A percentile compares a stretch with the other conserved stretches of the same genome.
Evolutionary conservation across 2,329 filamentous ascomycete species (phyloP).

Genomic region (Moelleriella libera): DNA sequence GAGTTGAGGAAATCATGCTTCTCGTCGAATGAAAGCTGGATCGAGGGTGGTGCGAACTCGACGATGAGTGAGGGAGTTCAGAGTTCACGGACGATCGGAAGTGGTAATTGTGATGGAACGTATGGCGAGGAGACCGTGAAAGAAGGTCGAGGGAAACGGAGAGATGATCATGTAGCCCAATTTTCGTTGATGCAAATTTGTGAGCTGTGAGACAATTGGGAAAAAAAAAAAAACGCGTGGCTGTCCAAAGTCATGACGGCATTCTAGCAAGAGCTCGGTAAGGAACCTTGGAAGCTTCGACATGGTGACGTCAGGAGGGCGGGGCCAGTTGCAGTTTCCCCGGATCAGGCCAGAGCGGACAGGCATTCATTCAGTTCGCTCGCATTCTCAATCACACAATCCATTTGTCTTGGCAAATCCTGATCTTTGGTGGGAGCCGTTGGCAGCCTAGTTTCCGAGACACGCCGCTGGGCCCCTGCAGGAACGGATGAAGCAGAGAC

Average conservation of each 20-base stretch:
- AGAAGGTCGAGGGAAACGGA: background rate
- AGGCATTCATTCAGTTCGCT: no score
- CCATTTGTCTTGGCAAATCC: no score
- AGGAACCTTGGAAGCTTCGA: background rate
- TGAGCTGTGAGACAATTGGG: background rate
- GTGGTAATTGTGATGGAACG: no score
- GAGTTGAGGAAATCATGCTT: conserved; percentile 16
- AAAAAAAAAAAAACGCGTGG: background rate
- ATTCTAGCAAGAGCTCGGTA: background rate
- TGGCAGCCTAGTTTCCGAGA: no score
- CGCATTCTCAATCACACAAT: no score
- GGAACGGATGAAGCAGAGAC: no score
- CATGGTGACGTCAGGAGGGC: conserved; percentile 2
- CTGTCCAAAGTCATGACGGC: conserved; percentile 2
- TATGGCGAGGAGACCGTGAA: no score
- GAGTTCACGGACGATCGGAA: background rate
- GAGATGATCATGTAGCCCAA: background rate
- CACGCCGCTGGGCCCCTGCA: no score
- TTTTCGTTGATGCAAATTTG: background rate
- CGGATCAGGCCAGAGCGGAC: no score
- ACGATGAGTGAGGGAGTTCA: background rate
- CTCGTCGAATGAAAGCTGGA: background rate
- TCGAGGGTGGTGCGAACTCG: background rate
- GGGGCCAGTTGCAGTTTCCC: background rate
- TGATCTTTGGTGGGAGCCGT: no score